Conservation (phyloP, 2,329 filamentous ascomycete species). For the Coniochaeta prunicola region DNA sequence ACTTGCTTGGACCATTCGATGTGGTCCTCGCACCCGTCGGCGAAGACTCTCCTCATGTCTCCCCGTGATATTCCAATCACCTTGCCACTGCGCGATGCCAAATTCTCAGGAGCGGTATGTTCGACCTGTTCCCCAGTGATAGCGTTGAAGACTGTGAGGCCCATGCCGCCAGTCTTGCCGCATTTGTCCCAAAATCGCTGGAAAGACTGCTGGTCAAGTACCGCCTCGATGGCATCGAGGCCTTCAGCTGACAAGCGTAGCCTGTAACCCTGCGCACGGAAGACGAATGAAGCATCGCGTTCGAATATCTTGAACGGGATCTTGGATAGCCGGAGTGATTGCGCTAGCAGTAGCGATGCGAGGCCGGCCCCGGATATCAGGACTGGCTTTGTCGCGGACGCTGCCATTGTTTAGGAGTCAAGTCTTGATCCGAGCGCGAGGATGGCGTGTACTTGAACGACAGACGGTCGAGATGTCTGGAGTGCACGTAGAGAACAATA, state of each 20-base stretch:
- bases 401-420: too few relatives aligned
- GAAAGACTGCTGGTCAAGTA: conserved; percentile 40
- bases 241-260: conserved; percentile 50
- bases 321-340: conserved; percentile 28
- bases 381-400: conserved; percentile 22
- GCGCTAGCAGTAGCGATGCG: conserved; percentile 34
- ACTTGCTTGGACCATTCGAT: conserved; percentile 51
- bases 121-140: conserved; percentile 39
- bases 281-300: conserved; percentile 39
- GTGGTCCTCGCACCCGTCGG: conserved; percentile 45
- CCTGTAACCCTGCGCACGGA: conserved; percentile 56
- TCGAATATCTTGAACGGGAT: conserved; percentile 52
- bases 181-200: conserved; percentile 50
- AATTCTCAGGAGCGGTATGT: conserved; percentile 18
- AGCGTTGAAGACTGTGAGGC: conserved; percentile 43
- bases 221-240: conserved; percentile 52
- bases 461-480: too few relatives aligned
- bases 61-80: conserved; percentile 55
- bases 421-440: too few relatives aligned
- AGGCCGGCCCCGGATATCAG: conserved; percentile 38
- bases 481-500: too few relatives aligned
- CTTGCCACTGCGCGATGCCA: conserved; percentile 48
- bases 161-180: conserved; percentile 51
- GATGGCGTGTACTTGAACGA: too few relatives aligned
- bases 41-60: conserved; percentile 54